phyloP scores from a whole-genome alignment of 495 filamentous ascomycete genomes.

The Thermochaetoides thermophila region DNA sequence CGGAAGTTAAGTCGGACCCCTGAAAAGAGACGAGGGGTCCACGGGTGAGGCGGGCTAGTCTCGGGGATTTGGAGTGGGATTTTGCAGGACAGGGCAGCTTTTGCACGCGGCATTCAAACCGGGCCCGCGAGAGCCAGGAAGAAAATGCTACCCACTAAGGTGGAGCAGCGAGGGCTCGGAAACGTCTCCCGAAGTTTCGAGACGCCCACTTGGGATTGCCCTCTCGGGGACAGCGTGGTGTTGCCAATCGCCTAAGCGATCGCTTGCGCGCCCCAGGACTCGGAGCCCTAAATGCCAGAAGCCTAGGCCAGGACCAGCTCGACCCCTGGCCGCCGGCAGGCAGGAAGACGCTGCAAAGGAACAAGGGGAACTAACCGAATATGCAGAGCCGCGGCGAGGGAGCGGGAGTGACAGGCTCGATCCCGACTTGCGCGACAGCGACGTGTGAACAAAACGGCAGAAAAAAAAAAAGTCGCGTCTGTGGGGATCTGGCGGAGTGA shows the following conservation, averaged over 20 bases:
- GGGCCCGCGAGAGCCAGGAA: constrained; percentile 8
- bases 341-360: not conserved
- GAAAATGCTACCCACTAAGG: constrained; percentile 13
- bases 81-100: constrained; percentile 28
- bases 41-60: constrained; percentile 29
- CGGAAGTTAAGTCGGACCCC: constrained; percentile 17
- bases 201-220: constrained; percentile 23
- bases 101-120: constrained; percentile 17
- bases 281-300: no score
- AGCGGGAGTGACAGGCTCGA: constrained; percentile 3
- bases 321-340: constrained; percentile 6
- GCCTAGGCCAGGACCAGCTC: constrained; percentile 4
- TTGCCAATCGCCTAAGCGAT: constrained; percentile 1
- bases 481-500: constrained; percentile 7
- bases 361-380: constrained; percentile 8
- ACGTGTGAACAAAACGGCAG: constrained; percentile 1
- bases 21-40: constrained; percentile 29
- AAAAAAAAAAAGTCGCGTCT: not conserved
- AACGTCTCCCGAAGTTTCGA: constrained; percentile 29
- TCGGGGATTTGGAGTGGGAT: constrained; percentile 28
- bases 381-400: constrained; percentile 7
- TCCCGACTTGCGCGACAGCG: constrained; percentile 1
- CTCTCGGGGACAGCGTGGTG: constrained; percentile 5
- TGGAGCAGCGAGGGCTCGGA: constrained; percentile 31
- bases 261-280: no score